phyloP scores from a whole-genome alignment of 2,329 filamentous ascomycete species.

The Colletotrichum cuscutae region DNA sequence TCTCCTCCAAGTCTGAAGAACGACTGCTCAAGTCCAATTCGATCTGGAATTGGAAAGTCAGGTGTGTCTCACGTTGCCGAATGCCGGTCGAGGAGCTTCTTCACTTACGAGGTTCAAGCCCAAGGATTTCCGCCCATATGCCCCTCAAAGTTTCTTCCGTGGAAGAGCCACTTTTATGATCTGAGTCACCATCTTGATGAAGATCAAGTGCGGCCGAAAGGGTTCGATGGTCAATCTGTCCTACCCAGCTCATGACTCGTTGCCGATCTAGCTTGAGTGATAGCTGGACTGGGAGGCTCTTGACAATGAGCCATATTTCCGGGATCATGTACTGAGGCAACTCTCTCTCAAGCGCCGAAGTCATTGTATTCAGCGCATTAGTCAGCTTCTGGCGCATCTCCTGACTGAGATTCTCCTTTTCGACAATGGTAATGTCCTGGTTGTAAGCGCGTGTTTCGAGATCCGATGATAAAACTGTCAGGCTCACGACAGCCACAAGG shows the following conservation, averaged over 20 bases:
- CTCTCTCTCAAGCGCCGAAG: background rate
- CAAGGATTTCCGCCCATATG: slow-evolving; percentile 50
- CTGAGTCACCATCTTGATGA: background rate
- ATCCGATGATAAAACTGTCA: background rate
- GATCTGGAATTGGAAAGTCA: background rate
- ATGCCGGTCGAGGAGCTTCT: accelerated
- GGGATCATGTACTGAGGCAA: slow-evolving; percentile 40
- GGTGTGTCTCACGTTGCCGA: no score
- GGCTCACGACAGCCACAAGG: slow-evolving; percentile 15
- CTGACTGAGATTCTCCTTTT: background rate
- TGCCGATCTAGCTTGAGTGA: slow-evolving; percentile 38
- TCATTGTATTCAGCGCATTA: background rate
- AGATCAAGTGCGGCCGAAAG: background rate
- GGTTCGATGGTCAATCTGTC: background rate
- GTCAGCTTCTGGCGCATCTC: background rate
- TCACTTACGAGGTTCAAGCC: slow-evolving; percentile 42
- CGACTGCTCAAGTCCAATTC: slow-evolving; percentile 63
- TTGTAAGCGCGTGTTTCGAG: background rate
- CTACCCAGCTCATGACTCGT: slow-evolving; percentile 1
- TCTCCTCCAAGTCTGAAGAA: slow-evolving; percentile 72
- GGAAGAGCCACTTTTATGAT: background rate
- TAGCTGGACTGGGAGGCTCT: slow-evolving; percentile 30
- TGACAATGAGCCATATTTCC: slow-evolving; percentile 32
- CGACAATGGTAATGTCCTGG: background rate
- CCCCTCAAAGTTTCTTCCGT: background rate